Base-by-base conservation (phyloP, 2,329 filamentous ascomycete species). In the Exophiala bonariae region DNA sequence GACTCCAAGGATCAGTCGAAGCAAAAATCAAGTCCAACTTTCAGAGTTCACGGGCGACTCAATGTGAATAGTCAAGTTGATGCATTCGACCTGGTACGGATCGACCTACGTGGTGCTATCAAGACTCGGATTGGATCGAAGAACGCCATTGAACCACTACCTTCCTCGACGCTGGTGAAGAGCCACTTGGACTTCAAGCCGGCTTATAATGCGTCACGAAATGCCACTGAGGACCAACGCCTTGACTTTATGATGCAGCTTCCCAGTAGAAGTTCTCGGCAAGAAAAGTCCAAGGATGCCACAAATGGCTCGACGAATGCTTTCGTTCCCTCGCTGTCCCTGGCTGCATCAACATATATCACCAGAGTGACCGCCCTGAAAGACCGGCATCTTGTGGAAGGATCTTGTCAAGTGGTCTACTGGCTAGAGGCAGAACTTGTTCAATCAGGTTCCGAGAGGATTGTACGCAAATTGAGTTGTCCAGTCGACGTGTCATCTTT, bases 371-470 rank as follows among this genome's bases (percentile, higher is more conserved):
- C 49, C 6, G 53, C 49, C 9, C 14, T 53, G 19, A 53, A 30
- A 28, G 44, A 52, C 31, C 35, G 49, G 42, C 49, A 56, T 18
- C 40, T 53, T 7, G 39, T 56, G 14, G 26, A 50, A 23, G 53
- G 53, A 4, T 38, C 33, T n/a, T 56, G 53, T 41, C 38, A 56
- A 8, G 53, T 56, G 6, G 19, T 49, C 4, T 56, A 56, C 28
- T 46, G 42, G 32, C 46, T 56, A 19, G 53, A 56, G 23, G 47
- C 50, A 8, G 49, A 49, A 28, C 49, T 56, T 23, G n/a, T 47
- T 26, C 43, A 38, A 18, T 51, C 47, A n/a, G 36, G 31, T 13
- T 41, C 43, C 4, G 23, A 18, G 4, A 31, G 50, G 11, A n/a
- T 52, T 17, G 46, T 56, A 9, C 48, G 49, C 9, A 44, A 36